phyloP scores from a whole-genome alignment of 208 protist species.

The Vickermania spadyakhi region DNA sequence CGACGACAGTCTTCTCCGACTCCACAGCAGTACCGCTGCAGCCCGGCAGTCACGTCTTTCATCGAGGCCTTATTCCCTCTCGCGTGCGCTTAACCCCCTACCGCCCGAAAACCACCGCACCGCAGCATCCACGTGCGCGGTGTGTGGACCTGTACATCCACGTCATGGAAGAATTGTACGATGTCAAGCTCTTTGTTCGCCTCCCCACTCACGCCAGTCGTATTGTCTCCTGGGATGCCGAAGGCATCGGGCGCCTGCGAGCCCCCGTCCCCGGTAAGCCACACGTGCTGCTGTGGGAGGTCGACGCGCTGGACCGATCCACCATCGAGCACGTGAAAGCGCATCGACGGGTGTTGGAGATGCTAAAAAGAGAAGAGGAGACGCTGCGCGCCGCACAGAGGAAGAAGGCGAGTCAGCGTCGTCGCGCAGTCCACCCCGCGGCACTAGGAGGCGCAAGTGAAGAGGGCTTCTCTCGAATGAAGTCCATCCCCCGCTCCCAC shows the following conservation, averaged over 20 bases:
- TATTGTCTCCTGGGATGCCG: background rate
- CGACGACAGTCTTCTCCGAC: too few relatives aligned
- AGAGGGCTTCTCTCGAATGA: too few relatives aligned
- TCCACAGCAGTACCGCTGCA: background rate
- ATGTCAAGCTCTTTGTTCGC: background rate
- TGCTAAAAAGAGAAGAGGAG: constrained; percentile 8
- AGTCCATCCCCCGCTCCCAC: too few relatives aligned
- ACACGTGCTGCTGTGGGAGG: background rate
- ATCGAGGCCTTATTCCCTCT: background rate
- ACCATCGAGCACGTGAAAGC: constrained; percentile 12
- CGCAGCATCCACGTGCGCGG: background rate
- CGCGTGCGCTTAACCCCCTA: background rate
- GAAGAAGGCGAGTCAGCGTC: too few relatives aligned
- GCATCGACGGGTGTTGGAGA: constrained; percentile 10
- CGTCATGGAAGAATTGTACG: background rate
- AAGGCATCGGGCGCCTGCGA: background rate
- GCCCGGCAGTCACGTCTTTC: background rate
- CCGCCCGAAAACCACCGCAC: background rate
- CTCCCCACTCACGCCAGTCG: background rate
- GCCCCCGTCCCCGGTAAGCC: background rate
- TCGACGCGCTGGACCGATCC: constrained; percentile 14
- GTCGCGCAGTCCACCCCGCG: too few relatives aligned
- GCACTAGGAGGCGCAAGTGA: too few relatives aligned
- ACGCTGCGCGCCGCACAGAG: constrained; percentile 4
- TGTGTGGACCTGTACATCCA: background rate